Evolutionary conservation across 805 yeast genomes (phyloP).

Genomic region (Saturnispora gosingensis): DNA sequence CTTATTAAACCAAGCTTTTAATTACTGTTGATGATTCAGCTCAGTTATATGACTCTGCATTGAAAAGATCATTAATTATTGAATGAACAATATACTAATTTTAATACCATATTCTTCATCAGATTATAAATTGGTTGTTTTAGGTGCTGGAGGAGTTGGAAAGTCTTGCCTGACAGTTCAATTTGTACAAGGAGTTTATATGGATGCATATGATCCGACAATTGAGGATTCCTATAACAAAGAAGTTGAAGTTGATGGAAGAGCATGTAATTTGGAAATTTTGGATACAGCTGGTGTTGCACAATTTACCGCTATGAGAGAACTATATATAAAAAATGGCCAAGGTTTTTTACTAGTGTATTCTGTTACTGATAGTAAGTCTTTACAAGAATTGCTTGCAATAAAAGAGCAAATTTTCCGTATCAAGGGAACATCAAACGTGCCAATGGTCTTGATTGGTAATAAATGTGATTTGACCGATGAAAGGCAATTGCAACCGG

Average conservation of each 20-base stretch:
- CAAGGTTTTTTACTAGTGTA: conserved; percentile 58
- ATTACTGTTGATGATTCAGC: background rate
- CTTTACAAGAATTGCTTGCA: conserved; percentile 69
- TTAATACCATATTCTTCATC: background rate
- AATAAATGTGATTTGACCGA: conserved; percentile 79
- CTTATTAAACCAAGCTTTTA: too few species aligned
- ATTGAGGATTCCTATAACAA: conserved; percentile 93
- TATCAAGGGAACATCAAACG: conserved; percentile 65
- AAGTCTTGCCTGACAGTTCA: conserved; percentile 90
- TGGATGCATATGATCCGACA: conserved; percentile 92
- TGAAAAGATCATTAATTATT: too few species aligned
- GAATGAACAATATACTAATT: background rate
- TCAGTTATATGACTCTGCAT: too few species aligned
- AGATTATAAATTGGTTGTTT: conserved; percentile 84
- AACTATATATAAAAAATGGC: conserved; percentile 77
- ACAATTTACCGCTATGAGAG: conserved; percentile 94
- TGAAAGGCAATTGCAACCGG: conserved; percentile 67
- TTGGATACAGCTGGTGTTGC: conserved; percentile 62
- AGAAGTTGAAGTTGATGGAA: conserved; percentile 79
- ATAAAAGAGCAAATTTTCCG: conserved; percentile 77
- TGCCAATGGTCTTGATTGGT: conserved; percentile 87
- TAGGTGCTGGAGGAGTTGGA: conserved; percentile 98
- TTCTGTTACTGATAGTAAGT: conserved; percentile 50
- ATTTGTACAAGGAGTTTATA: conserved; percentile 81
- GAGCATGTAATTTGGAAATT: conserved; percentile 77